These are phyloP conservation scores for Onygenales sp. DNA, from an alignment of 2,329 filamentous ascomycete species.

Conservation along the genomic window DNA sequence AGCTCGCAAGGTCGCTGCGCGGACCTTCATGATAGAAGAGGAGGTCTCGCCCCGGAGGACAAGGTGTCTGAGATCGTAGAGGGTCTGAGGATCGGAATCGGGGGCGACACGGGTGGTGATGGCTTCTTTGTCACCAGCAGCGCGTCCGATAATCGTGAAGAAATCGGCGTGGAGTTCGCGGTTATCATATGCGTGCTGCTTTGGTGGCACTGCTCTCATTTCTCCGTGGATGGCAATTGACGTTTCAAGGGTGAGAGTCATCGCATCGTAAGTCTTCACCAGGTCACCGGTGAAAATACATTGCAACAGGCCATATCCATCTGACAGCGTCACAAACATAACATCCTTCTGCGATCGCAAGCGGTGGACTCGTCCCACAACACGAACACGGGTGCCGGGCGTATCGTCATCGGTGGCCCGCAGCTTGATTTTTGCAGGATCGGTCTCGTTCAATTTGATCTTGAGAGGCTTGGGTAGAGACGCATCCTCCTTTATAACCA, in stretches of 20 bases:
- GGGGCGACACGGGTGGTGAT: conserved; percentile 74
- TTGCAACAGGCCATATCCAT: conserved; percentile 79
- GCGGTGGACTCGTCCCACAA: conserved; percentile 75
- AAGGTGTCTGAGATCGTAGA: conserved; percentile 76
- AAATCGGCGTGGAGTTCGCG: conserved; percentile 87
- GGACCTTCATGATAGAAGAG: conserved; percentile 79
- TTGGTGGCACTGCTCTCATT: conserved; percentile 69
- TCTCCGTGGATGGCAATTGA: conserved; percentile 76
- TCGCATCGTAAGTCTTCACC: conserved; percentile 82
- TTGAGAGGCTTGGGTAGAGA: conserved; percentile 63
- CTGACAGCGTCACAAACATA: conserved; percentile 75
- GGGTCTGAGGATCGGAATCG: conserved; percentile 59
- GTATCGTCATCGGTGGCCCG: conserved; percentile 40
- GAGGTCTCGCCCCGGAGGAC: conserved; percentile 75
- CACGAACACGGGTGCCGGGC: conserved; percentile 63
- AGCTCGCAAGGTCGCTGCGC: conserved; percentile 68
- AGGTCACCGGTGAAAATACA: conserved; percentile 73
- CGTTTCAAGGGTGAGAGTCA: conserved; percentile 80
- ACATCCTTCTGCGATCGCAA: conserved; percentile 73
- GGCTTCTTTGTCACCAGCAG: conserved; percentile 78
- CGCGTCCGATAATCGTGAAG: conserved; percentile 68
- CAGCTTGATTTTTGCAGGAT: conserved; percentile 48
- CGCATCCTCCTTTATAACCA: conserved; percentile 59
- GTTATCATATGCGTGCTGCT: conserved; percentile 68
- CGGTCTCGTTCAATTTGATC: conserved; percentile 66